Percentiles rank a stretch among this genome's conserved stretches.
Conservation (phyloP, 176 grass and related monocot species). For the Paspalum notatum region DNA sequence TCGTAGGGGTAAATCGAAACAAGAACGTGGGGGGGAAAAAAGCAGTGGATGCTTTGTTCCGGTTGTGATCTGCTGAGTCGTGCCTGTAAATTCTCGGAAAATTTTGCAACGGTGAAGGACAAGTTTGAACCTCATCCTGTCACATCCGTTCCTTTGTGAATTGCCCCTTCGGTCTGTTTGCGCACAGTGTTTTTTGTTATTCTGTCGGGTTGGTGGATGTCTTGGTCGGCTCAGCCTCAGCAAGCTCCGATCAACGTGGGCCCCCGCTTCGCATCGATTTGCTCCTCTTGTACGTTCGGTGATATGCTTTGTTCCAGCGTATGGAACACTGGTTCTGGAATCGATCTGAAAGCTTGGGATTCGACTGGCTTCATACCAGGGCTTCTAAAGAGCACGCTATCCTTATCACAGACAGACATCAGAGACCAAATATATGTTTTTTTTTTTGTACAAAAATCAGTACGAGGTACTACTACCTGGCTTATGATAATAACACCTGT, state of each 20-base stretch:
- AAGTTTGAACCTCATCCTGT: conserved; percentile 26
- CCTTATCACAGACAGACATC: too few relatives aligned
- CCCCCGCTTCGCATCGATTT: neutral
- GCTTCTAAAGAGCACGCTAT: neutral
- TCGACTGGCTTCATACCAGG: neutral
- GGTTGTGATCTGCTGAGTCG: conserved; percentile 13
- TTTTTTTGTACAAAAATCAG: too few relatives aligned
- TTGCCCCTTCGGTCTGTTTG: neutral
- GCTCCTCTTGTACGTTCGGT: neutral
- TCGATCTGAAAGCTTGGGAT: neutral
- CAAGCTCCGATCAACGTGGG: neutral
- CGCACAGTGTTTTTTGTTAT: too few relatives aligned
- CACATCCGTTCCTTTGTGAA: neutral
- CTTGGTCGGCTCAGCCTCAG: neutral
- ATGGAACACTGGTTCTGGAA: neutral
- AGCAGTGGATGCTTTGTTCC: conserved; percentile 37
- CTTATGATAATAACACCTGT: too few relatives aligned
- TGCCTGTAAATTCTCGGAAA: conserved; percentile 63
- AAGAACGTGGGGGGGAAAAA: neutral
- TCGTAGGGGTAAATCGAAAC: conserved; percentile 36
- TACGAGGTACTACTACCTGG: too few relatives aligned
- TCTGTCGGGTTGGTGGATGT: neutral
- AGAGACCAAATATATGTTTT: too few relatives aligned
- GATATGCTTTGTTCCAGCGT: neutral
- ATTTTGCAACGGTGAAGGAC: conserved; percentile 49